Evolutionary conservation across 768 basidiomycete species (phyloP).

Genomic region (Xerocomellus dryophilus): DNA sequence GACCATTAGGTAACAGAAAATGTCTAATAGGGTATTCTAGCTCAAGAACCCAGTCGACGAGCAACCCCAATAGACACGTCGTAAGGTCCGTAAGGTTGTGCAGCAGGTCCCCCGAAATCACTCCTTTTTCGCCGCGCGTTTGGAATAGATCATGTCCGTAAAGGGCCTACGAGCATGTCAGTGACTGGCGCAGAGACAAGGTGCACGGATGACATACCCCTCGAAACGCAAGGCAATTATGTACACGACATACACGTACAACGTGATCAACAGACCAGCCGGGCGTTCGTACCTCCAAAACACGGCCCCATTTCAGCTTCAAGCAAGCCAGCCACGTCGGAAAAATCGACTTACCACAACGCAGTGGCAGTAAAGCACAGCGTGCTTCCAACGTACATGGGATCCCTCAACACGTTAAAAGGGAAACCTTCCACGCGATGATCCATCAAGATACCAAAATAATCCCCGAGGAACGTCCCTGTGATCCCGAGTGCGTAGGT

Average conservation of each 20-base stretch:
- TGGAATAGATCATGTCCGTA: conserved; percentile 79
- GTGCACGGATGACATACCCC: conserved; percentile 56
- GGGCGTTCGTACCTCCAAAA: conserved; percentile 74
- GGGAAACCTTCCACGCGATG: conserved; percentile 93
- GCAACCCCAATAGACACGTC: background rate
- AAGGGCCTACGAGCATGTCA: conserved; percentile 50
- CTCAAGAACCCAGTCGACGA: background rate
- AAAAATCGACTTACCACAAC: conserved; percentile 61
- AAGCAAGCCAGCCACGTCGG: background rate
- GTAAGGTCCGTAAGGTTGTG: background rate
- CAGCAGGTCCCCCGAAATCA: conserved; percentile 1
- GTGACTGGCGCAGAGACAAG: background rate
- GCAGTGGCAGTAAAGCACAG: conserved; percentile 85
- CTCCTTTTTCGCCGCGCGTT: conserved; percentile 34
- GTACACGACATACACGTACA: conserved; percentile 84
- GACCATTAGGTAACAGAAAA: background rate
- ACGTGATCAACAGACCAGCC: conserved; percentile 74
- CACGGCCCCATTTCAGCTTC: background rate
- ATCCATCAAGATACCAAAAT: conserved; percentile 86
- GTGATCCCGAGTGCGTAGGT: conserved; percentile 92
- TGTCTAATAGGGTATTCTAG: background rate
- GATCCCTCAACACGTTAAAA: conserved; percentile 88
- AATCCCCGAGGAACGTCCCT: conserved; percentile 86
- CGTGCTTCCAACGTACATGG: conserved; percentile 97
- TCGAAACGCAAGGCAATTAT: conserved; percentile 82